Evolutionary conservation across 108 stramenopile genomes (phyloP).

Genomic region (Fragilaria crotonensis): DNA sequence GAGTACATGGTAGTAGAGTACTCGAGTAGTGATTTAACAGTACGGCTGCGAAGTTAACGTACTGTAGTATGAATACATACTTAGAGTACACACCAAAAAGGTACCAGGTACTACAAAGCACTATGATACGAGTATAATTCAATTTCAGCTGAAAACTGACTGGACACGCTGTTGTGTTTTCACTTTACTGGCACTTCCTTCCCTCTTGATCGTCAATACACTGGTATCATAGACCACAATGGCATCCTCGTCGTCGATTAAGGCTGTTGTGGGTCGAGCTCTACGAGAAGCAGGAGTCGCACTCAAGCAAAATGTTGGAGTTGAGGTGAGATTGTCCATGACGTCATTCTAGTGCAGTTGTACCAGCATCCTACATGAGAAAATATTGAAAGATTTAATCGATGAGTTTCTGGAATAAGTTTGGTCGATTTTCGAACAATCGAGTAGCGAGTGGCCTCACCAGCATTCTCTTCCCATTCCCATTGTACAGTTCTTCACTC

Average conservation of each 20-base stretch:
- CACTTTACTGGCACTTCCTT: too few relatives aligned
- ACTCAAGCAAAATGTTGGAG: constrained; percentile 41
- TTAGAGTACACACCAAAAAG: too few relatives aligned
- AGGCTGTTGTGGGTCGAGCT: constrained; percentile 43
- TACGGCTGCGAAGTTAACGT: too few relatives aligned
- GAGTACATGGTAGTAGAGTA: too few relatives aligned
- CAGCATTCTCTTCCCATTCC: not conserved
- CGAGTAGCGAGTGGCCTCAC: not conserved
- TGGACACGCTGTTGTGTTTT: too few relatives aligned
- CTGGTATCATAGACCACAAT: not conserved
- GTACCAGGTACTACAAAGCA: too few relatives aligned
- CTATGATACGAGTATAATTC: too few relatives aligned
- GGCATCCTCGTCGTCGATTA: constrained; percentile 22
- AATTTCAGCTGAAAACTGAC: too few relatives aligned
- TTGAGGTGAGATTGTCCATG: constrained; percentile 37
- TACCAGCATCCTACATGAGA: not conserved
- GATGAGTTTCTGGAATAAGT: not conserved
- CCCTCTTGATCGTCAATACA: not conserved
- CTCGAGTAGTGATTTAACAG: too few relatives aligned
- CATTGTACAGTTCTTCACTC: constrained; percentile 42
- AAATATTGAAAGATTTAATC: not conserved
- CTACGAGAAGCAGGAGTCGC: constrained; percentile 62
- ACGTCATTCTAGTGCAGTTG: not conserved
- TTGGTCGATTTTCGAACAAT: not conserved
- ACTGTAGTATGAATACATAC: too few relatives aligned